Evolutionary conservation across 495 filamentous ascomycete genomes (phyloP).

Genomic region (Penicillium diatomitis): DNA sequence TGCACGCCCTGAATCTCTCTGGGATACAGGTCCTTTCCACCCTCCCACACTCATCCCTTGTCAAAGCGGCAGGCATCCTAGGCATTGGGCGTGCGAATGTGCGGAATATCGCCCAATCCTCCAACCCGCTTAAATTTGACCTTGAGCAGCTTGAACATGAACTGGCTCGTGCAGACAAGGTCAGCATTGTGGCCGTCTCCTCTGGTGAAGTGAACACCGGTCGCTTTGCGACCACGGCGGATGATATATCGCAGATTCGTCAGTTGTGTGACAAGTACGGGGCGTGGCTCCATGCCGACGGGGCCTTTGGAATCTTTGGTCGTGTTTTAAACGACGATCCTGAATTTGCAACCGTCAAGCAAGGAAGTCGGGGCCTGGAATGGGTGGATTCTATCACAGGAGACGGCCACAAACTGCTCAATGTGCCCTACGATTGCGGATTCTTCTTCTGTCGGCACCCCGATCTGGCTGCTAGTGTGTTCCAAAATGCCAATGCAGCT

Average conservation of each 20-base stretch:
- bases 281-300: slow-evolving; percentile 88
- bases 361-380: slow-evolving; percentile 58
- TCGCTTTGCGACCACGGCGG: slow-evolving; percentile 55
- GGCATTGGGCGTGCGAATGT: slow-evolving; percentile 70
- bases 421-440: slow-evolving; percentile 91
- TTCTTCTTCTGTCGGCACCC: slow-evolving; percentile 71
- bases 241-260: slow-evolving; percentile 56
- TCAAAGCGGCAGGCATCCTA: slow-evolving; percentile 72
- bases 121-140: slow-evolving; percentile 58
- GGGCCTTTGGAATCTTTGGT: slow-evolving; percentile 80
- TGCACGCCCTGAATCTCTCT: slow-evolving; percentile 49
- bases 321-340: slow-evolving; percentile 50
- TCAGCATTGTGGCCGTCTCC: slow-evolving; percentile 67
- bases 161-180: slow-evolving; percentile 42
- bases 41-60: slow-evolving; percentile 71
- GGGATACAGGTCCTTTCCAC: slow-evolving; percentile 71
- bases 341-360: slow-evolving; percentile 49
- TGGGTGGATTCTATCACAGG: slow-evolving; percentile 78
- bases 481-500: slow-evolving; percentile 77
- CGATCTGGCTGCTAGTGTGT: slow-evolving; percentile 49
- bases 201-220: slow-evolving; percentile 91
- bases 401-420: slow-evolving; percentile 88
- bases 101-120: slow-evolving; percentile 43
- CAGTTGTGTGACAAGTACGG: slow-evolving; percentile 61
- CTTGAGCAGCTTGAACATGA: slow-evolving; percentile 47